Base-by-base conservation (phyloP, 1,284 basidiomycete species). In the Schizophyllum amplum region DNA sequence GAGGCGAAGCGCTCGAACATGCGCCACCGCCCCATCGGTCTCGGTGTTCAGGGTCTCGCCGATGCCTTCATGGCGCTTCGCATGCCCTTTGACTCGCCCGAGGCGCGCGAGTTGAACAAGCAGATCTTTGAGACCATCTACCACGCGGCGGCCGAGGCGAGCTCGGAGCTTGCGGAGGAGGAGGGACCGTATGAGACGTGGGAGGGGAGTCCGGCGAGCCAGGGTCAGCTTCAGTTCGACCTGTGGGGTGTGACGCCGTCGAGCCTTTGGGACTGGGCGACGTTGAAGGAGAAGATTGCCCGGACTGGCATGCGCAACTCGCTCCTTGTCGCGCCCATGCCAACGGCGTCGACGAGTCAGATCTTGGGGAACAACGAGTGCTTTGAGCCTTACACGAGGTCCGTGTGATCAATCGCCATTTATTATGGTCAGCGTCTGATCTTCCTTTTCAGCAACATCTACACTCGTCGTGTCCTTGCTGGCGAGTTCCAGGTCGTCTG, bases 81-180 rank as follows among this genome's bases (percentile, higher is more conserved):
- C 62, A 85, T 98, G 81, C 92, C 97, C 0, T 99, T 99, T 72
- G 96, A 99, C 67, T 95, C 92, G 9, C 80, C 80, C 21, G 88
- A 87, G 60, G 97, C 96, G 25, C 87, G 90, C 65, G 76, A 86
- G 65, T 85, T 99, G 64, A 99, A 99, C 76, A 79, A 90, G 62
- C 86, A 97, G 74, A 98, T 99, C 72, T 98, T 98, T 69, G 97
- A 99, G 80, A 99, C 97, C 24, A 98, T 99, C 71, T 99, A 99
- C 72, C 94, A 99, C 68, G 97, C 84, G 52, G 92, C 92, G 1
- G 82, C 96, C 52, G 96, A 99, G 74, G 87, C 94, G 11, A 96
- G 92, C 62, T 85, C 82, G 61, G 97, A 99, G 73, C 76, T 99
- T 63, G 96, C 97, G 13, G 81, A 79, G 65, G 75, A 73, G 57